Percentiles rank a stretch among this genome's conserved stretches.
Conservation (phyloP, 805 yeast species). For the Kodamaea leandrae region DNA sequence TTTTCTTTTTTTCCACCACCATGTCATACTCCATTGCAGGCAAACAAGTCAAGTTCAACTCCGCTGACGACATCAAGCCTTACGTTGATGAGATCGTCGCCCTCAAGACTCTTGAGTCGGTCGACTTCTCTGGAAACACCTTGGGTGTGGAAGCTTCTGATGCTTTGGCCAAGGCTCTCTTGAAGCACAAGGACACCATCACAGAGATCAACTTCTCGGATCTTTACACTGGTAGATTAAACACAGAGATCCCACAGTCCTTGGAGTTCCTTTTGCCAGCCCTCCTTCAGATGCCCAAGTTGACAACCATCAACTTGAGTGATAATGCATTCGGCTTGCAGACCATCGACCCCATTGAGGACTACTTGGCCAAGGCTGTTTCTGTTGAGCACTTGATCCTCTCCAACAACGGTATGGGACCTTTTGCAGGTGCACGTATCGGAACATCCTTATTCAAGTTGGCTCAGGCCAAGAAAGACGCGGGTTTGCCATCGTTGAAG, state of each 20-base stretch:
- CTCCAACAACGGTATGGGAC: constrained; percentile 97
- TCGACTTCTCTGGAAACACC: constrained; percentile 91
- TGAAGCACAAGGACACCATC: constrained; percentile 44
- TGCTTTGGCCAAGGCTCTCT: constrained; percentile 57
- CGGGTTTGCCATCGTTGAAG: constrained; percentile 53
- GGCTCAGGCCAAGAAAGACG: constrained; percentile 58
- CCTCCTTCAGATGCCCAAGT: constrained; percentile 62
- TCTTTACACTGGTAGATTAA: constrained; percentile 89
- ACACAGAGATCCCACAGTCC: constrained; percentile 89
- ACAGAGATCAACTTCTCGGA: constrained; percentile 83
- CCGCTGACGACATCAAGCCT: constrained; percentile 70
- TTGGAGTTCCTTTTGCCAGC: constrained; percentile 71
- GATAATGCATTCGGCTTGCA: constrained; percentile 98
- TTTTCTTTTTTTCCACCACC: neutral
- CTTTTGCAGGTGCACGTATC: constrained; percentile 92
- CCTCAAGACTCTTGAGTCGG: constrained; percentile 41
- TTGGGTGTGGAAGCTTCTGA: constrained; percentile 87
- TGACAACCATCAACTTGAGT: constrained; percentile 75
- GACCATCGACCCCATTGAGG: constrained; percentile 86
- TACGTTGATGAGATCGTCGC: constrained; percentile 54
- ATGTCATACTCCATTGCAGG: constrained; percentile 64
- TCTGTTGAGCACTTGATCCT: constrained; percentile 82
- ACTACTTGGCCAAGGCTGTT: constrained; percentile 68
- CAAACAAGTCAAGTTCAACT: constrained; percentile 71
- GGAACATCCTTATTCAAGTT: constrained; percentile 80